These are phyloP conservation scores for Exserohilum turcica DNA, from an alignment of 2,329 filamentous ascomycete species.

Conservation along the genomic window DNA sequence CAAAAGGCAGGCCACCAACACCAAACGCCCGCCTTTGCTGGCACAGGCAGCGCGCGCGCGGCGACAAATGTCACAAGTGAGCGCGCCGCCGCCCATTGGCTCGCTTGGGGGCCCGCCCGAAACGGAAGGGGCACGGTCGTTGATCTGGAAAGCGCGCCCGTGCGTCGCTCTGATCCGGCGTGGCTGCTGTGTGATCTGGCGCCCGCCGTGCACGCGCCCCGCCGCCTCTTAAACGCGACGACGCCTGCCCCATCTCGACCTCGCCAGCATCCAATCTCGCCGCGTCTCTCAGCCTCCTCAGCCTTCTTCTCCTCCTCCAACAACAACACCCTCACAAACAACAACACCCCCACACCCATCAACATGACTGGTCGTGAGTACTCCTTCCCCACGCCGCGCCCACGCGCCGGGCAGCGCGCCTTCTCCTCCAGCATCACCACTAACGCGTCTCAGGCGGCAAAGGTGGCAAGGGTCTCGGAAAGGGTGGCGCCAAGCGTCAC, in stretches of 20 bases:
- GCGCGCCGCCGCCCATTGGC: constrained; percentile 24
- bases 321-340: constrained; percentile 7
- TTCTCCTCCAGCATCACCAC: constrained; percentile 27
- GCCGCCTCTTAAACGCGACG: constrained; percentile 34
- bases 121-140: constrained; percentile 37
- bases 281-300: constrained; percentile 19
- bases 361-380: constrained; percentile 55
- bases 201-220: constrained; percentile 25
- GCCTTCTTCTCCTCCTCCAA: constrained; percentile 10
- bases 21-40: constrained; percentile 26
- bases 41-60: constrained; percentile 26
- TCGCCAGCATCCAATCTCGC: constrained; percentile 24
- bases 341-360: constrained; percentile 33
- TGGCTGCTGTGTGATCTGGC: constrained; percentile 34
- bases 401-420: constrained; percentile 6
- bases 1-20: constrained; percentile 36
- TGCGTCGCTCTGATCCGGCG: constrained; percentile 41
- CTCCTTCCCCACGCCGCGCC: constrained; percentile 5
- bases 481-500: constrained; percentile 61
- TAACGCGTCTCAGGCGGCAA: constrained; percentile 55
- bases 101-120: constrained; percentile 29
- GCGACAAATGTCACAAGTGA: constrained; percentile 29
- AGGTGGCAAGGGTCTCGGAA: constrained; percentile 61
- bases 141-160: constrained; percentile 41
- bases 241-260: constrained; percentile 21